Evolutionary conservation across 2,329 filamentous ascomycete genomes (phyloP).

Genomic region (Colletotrichum tropicale): DNA sequence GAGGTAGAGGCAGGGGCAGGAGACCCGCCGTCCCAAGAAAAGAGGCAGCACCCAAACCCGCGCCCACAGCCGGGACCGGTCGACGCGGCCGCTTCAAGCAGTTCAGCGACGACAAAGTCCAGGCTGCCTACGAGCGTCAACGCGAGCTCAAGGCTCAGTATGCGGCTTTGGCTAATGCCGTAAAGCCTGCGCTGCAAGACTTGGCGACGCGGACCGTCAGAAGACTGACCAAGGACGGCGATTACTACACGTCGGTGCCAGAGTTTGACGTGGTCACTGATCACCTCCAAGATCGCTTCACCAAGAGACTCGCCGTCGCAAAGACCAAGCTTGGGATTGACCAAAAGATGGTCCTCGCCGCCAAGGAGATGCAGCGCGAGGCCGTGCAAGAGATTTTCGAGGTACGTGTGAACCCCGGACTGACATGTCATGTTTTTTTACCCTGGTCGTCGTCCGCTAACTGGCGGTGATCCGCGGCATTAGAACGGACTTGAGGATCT

Average conservation of each 20-base stretch:
- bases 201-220: slow-evolving; percentile 66
- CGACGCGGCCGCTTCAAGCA: slow-evolving; percentile 60
- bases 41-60: slow-evolving; percentile 35
- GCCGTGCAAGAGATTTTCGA: slow-evolving; percentile 38
- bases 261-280: slow-evolving; percentile 57
- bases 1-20: slow-evolving; percentile 21
- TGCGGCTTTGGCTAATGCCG: slow-evolving; percentile 63
- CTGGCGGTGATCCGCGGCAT: slow-evolving; percentile 7
- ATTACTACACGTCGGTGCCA: slow-evolving; percentile 55
- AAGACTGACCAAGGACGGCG: slow-evolving; percentile 57
- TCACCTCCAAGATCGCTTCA: slow-evolving; percentile 46
- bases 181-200: slow-evolving; percentile 70
- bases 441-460: slow-evolving; percentile 7
- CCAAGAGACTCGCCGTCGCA: slow-evolving; percentile 33
- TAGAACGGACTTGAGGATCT: slow-evolving; percentile 44
- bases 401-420: slow-evolving; percentile 35
- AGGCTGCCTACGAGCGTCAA: slow-evolving; percentile 66
- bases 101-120: slow-evolving; percentile 57
- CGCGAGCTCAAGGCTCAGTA: slow-evolving; percentile 70
- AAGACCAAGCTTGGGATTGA: slow-evolving; percentile 29
- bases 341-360: slow-evolving; percentile 33
- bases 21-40: slow-evolving; percentile 21
- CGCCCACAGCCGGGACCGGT: slow-evolving; percentile 36
- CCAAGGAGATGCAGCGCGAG: slow-evolving; percentile 42
- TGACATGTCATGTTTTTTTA: slow-evolving; percentile 21